phyloP scores from a whole-genome alignment of 2,329 filamentous ascomycete species.

The Thermothelomyces thermophilus region DNA sequence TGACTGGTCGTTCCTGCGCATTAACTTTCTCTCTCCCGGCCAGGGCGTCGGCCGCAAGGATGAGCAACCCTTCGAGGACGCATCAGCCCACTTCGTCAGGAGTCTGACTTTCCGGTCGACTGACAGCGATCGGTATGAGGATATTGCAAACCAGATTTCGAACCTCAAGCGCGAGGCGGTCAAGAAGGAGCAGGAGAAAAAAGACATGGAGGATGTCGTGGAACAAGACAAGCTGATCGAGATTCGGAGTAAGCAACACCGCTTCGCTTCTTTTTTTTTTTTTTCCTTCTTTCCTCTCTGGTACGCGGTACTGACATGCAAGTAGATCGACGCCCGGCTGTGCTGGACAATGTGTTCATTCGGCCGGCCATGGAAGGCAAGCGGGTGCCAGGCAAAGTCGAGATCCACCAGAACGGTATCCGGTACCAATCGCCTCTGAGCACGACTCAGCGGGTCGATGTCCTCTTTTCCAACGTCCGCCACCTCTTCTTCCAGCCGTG shows the following conservation, averaged over 20 bases:
- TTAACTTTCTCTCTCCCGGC: constrained; percentile 95
- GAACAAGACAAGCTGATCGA: constrained; percentile 97
- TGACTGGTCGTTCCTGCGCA: constrained; percentile 86
- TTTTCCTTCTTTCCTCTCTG: background rate
- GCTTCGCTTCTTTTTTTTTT: background rate
- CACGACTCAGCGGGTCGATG: constrained; percentile 77
- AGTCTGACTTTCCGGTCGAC: constrained; percentile 92
- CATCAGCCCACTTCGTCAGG: constrained; percentile 88
- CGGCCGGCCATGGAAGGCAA: constrained; percentile 95
- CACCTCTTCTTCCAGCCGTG: constrained; percentile 99
- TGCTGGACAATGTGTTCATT: constrained; percentile 91
- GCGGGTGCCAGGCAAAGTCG: constrained; percentile 88
- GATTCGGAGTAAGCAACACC: constrained; percentile 65
- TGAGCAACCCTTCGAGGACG: constrained; percentile 95
- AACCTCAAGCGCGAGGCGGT: constrained; percentile 91
- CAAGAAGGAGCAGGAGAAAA: constrained; percentile 96
- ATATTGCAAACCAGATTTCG: constrained; percentile 87
- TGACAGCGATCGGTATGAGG: constrained; percentile 79
- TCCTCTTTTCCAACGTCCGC: constrained; percentile 96
- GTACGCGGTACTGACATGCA: constrained; percentile 14
- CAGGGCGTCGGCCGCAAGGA: constrained; percentile 97
- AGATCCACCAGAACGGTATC: constrained; percentile 98
- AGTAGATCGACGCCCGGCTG: constrained; percentile 78
- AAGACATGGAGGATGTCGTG: constrained; percentile 98
- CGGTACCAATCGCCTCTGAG: constrained; percentile 81